Base-by-base conservation (phyloP, 495 filamentous ascomycete species). In the Aspergillus indologenus region DNA sequence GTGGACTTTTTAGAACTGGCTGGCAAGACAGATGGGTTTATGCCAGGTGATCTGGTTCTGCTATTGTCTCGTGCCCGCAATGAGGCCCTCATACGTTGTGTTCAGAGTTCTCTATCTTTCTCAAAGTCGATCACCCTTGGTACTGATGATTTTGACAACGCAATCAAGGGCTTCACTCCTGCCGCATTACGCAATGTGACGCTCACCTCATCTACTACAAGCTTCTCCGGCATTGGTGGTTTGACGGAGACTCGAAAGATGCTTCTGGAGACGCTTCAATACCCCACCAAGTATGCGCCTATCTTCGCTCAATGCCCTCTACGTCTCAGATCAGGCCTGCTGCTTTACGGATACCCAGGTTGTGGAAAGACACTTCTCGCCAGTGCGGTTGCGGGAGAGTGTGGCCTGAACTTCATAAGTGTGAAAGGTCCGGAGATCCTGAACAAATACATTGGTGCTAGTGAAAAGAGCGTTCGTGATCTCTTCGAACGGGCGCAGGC, bases 401-500 rank as follows among this genome's bases (percentile, higher is more conserved):
- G 92, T 66, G 93, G 93, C 0, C 83, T 98, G 65, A 98, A 97
- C 70, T 98, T 98, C 77, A 98, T 98, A 76, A 90, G 86, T 55
- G 95, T 98, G 57, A 98, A 98, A 71, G 94, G 94, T 6, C 95
- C 94, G 3, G 95, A 98, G 73, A 97, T 98, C 45, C 72, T 98
- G 60, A 98, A 98, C 75, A 98, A 98, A 70, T 98, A 98, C 70
- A 98, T 98, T 40, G 94, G 94, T 57, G 94, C 94, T 0, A 91
- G 87, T 34, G 94, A 98, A 65, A 98, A 98, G 75, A 89, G 84
- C 55, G 91, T 98, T 17, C 85, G 95, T 2, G 94, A 98, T 71
- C 81, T 98, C 1, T 98, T 98, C 60, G 93, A 94, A 67, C 83
- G 94, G 59, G 94, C 94, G 0, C 83, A 88, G 59, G 92, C 93